Evolutionary conservation across 352 stramenopile species (phyloP), one percentile per base, ranked within the genome.

Genomic region (Phytophthora citricola): DNA sequence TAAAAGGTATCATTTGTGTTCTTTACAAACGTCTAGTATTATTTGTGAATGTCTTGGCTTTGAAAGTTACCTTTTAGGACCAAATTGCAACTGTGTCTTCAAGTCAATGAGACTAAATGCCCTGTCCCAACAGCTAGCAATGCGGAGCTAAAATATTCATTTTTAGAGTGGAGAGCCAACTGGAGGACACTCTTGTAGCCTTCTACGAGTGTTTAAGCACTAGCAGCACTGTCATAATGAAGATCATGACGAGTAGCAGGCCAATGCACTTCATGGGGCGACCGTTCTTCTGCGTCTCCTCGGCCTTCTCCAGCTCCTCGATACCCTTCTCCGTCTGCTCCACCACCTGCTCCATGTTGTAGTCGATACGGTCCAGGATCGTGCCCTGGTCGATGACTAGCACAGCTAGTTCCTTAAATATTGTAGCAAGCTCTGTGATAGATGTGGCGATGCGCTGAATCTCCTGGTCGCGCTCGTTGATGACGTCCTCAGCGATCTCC

Each of bases 341-440:
- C 27, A 99, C 97, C 36, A 99, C 98, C 56, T 99, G 95, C 75
- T 99, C 98, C 98, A 99, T 99, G 78, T 99, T 99, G 84, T 99
- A 99, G 83, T 99, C 98, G 77, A 99, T 99, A 31, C 98, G 93
- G 84, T 99, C 98, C 15, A 99, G 84, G 59, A 99, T 99, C 22
- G 98, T 99, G 58, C 98, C 98, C 77, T 99, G 98, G 79, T 99
- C 98, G 81, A 99, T 99, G 15, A 99, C 98, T 32, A 99, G 87
- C 47, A 99, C 97, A 0, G 97, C 97, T 9, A 99, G 81, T 79
- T 99, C 98, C 76, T 99, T 99, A 89, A 99, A 99, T 77, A 99
- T 99, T 51, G 93, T 92, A 36, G 97, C 97, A 15, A 99, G 79
- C 78, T 99, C 98, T 66, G 99, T 98, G 75, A 99, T 99, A 44